A percentile compares a stretch with the other conserved stretches of the same genome.
Conservation (phyloP, 177 flowering plant genomes). For the Vitis hybrid region DNA sequence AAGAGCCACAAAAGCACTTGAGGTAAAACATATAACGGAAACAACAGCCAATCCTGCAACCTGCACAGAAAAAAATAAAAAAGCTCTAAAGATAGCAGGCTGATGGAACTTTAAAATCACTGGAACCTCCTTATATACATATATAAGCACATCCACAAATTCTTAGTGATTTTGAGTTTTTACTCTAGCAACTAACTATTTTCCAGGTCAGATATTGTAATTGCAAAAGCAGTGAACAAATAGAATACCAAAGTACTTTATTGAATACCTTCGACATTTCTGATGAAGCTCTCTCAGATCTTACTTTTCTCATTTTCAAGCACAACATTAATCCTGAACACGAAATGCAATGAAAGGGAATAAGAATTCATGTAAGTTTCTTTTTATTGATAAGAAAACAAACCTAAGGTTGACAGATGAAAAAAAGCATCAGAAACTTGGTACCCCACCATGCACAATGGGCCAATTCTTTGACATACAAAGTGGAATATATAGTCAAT, state of each 20-base stretch:
- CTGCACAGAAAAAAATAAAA: constrained; percentile 35
- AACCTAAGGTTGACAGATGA: too few species aligned
- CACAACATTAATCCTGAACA: constrained; percentile 56
- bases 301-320: constrained; percentile 78
- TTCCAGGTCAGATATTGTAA: too few species aligned
- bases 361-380: neutral
- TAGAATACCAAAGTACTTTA: neutral
- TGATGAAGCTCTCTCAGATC: constrained; percentile 74
- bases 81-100: neutral
- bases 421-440: neutral
- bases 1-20: constrained; percentile 70
- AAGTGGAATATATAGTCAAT: neutral
- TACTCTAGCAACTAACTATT: too few species aligned
- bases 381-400: too few species aligned
- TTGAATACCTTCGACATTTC: constrained; percentile 81
- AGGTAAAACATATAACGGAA: constrained; percentile 75
- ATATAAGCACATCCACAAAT: too few species aligned
- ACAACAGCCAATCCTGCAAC: constrained; percentile 82
- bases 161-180: too few species aligned
- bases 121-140: too few species aligned
- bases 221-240: too few species aligned
- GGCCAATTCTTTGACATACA: neutral
- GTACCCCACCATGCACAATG: neutral
- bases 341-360: constrained; percentile 1
- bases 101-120: neutral